Evolutionary conservation across 2,329 filamentous ascomycete genomes (phyloP), one percentile per base, ranked within the genome.

Genomic region (Chaetomiaceae sp.): DNA sequence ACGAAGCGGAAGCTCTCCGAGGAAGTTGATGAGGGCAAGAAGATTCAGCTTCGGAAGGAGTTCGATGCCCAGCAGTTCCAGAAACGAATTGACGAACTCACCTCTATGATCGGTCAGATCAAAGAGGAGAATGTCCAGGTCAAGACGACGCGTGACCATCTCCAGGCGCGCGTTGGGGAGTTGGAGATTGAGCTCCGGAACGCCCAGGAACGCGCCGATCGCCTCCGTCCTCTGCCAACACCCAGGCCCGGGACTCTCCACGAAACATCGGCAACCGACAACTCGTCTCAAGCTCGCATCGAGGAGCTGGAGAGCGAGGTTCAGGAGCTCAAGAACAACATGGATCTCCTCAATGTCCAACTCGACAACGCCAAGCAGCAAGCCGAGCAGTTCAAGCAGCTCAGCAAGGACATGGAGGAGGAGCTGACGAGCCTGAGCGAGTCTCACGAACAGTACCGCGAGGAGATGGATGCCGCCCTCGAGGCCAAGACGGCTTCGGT

Each of bases 71-170:
- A 89, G 58, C 89, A 97, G 65, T 84, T 81, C 44, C 89, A 96
- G 66, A 93, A 90, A 68, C 83, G 91, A 45, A 93, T 97, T 54
- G 92, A 99, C 59, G 92, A 97, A 62, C 79, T 99, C 40, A 86
- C 92, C 56, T 76, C 84, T 27, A 92, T 82, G 61, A 74, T 96
- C 35, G 79, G 88, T 59, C 82, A 89, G 54, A 82, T 85, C 44
- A 88, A 92, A 39, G 91, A 97, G 67, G 90, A 96, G 60, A 79
- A 95, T 45, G 82, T 93, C 40, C 84, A 85, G 21, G 82, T 85
- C 20, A 96, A 95, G 74, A 96, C 92, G 1, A 87, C 83, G 41
- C 83, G 87, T 42, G 92, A 97, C 66, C 88, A 96, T 65, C 76
- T 99, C 2, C 91, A 97, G 66, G 81, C 85, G 30, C 82, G 91